Evolutionary conservation across 805 yeast genomes (phyloP), one percentile per base, ranked within the genome.

Genomic region (Sugiyamaella smithiae): DNA sequence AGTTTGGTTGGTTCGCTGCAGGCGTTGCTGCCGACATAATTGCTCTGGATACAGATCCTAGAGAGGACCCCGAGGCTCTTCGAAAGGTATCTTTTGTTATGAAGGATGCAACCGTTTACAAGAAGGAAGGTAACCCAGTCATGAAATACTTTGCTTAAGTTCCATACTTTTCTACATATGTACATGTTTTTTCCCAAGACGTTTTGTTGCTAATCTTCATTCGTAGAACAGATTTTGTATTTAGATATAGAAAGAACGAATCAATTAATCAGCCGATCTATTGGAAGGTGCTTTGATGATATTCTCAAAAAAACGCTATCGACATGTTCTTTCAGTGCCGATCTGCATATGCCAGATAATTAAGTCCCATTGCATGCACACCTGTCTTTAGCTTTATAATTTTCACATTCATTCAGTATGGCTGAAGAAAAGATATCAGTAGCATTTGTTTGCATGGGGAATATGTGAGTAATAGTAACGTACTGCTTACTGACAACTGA

Each of bases 361-460:
- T n/a, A n/a, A n/a, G n/a, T n/a, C n/a, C n/a, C n/a, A n/a, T n/a
- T n/a, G n/a, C n/a, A n/a, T n/a, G n/a, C n/a, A n/a, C n/a, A n/a
- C n/a, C n/a, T n/a, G n/a, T n/a, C n/a, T n/a, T n/a, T n/a, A n/a
- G n/a, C n/a, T n/a, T n/a, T n/a, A n/a, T n/a, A n/a, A n/a, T n/a
- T n/a, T n/a, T n/a, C n/a, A n/a, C n/a, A n/a, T n/a, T n/a, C n/a
- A n/a, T n/a, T n/a, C n/a, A n/a, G n/a, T n/a, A 35, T 35, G 38
- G 12, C 38, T 16, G 22, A 16, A 9, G 20, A 12, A 4, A 40
- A 53, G 19, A 23, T 55, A 11, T 55, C 59, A 1, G 95, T 90
- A 8, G 97, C 95, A 0, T 89, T 90, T 64, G 91, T 89, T 0
- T 90, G 97, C 61, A 72, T 88, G 22, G 97, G 97, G 2, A 90